Conservation (phyloP, 1,284 basidiomycete species). For the Blastosporella zonata region DNA sequence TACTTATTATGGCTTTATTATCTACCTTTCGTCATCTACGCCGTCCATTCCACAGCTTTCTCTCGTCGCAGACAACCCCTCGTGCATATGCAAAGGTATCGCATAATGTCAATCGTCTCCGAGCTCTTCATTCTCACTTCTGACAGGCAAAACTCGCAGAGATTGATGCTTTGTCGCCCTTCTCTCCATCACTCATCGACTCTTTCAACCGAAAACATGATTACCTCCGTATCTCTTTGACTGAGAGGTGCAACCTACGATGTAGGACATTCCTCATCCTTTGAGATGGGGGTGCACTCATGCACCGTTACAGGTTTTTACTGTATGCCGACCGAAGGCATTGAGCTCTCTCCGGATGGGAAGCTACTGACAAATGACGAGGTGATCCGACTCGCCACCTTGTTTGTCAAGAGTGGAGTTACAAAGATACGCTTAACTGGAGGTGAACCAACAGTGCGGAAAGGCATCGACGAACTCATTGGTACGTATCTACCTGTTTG, state of each 20-base stretch:
- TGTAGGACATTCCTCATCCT: constrained; percentile 45
- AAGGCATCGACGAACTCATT: constrained; percentile 73
- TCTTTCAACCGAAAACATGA: constrained; percentile 70
- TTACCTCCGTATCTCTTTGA: constrained; percentile 84
- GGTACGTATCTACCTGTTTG: constrained; percentile 36
- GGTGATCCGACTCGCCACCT: constrained; percentile 66
- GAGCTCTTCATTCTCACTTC: neutral
- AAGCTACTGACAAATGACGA: constrained; percentile 77
- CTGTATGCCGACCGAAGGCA: constrained; percentile 85
- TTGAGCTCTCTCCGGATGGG: constrained; percentile 68
- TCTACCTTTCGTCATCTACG: constrained; percentile 1
- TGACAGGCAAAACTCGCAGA: constrained; percentile 49
- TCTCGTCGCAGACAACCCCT: constrained; percentile 10
- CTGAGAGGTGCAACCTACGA: constrained; percentile 84
- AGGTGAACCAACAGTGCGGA: constrained; percentile 84
- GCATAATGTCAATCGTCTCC: neutral
- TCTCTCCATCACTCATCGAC: constrained; percentile 61
- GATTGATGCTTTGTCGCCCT: constrained; percentile 45
- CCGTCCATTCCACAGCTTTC: constrained; percentile 6
- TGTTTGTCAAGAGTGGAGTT: constrained; percentile 83
- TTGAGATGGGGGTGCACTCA: constrained; percentile 6
- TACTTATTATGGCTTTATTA: constrained; percentile 13
- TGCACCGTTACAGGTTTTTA: constrained; percentile 79
- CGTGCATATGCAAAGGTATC: constrained; percentile 19
- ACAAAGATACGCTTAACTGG: constrained; percentile 87